phyloP scores from a whole-genome alignment of 352 stramenopile genomes.

The Phytopythium boreale region DNA sequence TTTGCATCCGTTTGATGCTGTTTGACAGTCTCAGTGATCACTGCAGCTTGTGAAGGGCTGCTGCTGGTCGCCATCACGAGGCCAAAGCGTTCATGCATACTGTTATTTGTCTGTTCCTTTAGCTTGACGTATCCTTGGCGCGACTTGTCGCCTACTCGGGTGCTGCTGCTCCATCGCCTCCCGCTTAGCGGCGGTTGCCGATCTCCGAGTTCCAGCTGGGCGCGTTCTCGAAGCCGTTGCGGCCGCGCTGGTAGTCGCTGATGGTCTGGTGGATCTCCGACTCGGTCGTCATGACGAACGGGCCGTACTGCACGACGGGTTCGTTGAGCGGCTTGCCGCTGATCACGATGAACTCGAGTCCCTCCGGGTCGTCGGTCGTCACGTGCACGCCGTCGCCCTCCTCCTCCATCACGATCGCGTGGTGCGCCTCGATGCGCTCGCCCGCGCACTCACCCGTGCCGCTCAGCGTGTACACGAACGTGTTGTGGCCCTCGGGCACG shows the following conservation, averaged over 20 bases:
- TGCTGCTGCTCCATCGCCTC: no score
- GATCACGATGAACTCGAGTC: constrained; percentile 53
- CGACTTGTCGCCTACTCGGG: no score
- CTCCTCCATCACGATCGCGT: constrained; percentile 51
- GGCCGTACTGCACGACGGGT: constrained; percentile 58
- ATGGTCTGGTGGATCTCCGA: constrained; percentile 54
- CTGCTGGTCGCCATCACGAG: no score
- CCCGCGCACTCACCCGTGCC: constrained; percentile 24
- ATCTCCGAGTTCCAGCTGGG: constrained; percentile 48
- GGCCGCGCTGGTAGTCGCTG: constrained; percentile 38
- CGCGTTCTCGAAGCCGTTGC: constrained; percentile 73
- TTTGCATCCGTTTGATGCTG: neutral
- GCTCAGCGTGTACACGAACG: constrained; percentile 36
- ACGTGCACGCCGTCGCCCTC: constrained; percentile 50
- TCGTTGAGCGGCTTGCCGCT: constrained; percentile 53
- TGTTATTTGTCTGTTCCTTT: no score
- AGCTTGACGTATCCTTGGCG: no score
- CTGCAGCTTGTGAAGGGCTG: no score
- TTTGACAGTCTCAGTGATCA: neutral
- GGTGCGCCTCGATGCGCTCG: constrained; percentile 27
- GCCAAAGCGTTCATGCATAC: no score
- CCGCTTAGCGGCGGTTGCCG: constrained; percentile 20
- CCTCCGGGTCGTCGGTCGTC: constrained; percentile 18
- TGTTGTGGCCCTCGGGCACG: constrained; percentile 36
- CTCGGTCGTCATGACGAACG: constrained; percentile 72